Percentiles rank a stretch among this genome's conserved stretches.
Evolutionary conservation across 192 early-diverging fungal species (phyloP).

Genomic region (Rhizophagus prolifer): DNA sequence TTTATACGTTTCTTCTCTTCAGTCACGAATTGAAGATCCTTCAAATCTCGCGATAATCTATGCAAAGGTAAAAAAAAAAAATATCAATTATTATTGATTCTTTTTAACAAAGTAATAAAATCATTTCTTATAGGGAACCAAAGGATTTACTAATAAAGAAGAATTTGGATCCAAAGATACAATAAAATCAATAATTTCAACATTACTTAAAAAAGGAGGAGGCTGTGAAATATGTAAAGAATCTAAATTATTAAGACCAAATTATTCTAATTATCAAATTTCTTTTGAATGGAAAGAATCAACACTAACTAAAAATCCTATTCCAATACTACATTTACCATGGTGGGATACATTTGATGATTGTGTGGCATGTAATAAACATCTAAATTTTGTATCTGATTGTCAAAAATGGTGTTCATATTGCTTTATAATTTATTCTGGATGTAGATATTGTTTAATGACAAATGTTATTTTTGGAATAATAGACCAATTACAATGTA

Average conservation of each 20-base stretch:
- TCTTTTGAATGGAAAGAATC: not conserved
- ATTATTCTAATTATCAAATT: not conserved
- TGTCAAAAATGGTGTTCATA: not conserved
- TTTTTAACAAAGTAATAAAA: no score
- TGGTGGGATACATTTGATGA: not conserved
- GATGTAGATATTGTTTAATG: not conserved
- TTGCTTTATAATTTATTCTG: not conserved
- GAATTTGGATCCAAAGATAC: no score
- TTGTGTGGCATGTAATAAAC: not conserved
- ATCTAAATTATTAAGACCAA: not conserved
- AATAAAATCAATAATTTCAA: no score
- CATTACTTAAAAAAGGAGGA: no score
- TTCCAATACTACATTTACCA: not conserved
- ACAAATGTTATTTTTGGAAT: not conserved
- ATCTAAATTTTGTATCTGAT: not conserved
- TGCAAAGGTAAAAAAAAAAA: no score
- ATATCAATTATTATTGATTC: no score
- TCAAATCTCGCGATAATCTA: no score
- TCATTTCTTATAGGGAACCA: no score
- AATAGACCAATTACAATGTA: not conserved
- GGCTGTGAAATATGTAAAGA: not conserved
- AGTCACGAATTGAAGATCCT: no score
- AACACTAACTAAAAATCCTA: not conserved
- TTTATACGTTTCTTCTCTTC: not conserved
- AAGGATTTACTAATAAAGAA: no score